A percentile compares a stretch with the other conserved stretches of the same genome.
These are phyloP conservation scores for Phytophthora quininea DNA, from an alignment of 352 stramenopile genomes.

Conservation along the genomic window DNA sequence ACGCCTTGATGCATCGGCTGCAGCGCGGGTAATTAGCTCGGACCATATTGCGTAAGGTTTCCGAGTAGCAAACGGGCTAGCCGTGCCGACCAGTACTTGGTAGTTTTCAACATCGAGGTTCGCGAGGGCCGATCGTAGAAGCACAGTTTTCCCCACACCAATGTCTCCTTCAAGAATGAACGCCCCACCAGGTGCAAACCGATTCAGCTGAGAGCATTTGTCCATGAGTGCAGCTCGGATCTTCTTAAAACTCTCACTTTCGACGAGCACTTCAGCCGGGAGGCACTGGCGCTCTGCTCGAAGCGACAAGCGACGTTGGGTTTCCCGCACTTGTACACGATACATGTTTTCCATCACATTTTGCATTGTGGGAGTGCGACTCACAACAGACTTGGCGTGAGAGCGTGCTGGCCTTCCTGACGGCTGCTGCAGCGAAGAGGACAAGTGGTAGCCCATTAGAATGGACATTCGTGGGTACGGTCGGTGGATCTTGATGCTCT, in stretches of 20 bases:
- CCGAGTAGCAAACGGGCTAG: slow-evolving; percentile 73
- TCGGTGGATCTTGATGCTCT: slow-evolving; percentile 89
- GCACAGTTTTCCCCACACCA: slow-evolving; percentile 80
- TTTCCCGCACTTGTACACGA: slow-evolving; percentile 83
- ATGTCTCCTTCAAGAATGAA: slow-evolving; percentile 87
- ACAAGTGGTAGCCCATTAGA: slow-evolving; percentile 74
- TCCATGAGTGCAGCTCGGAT: slow-evolving; percentile 60
- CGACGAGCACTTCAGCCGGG: slow-evolving; percentile 53
- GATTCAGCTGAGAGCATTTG: slow-evolving; percentile 71
- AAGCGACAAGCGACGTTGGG: slow-evolving; percentile 65
- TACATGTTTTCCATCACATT: slow-evolving; percentile 91
- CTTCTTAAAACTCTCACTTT: slow-evolving; percentile 65
- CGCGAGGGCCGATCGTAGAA: slow-evolving; percentile 69
- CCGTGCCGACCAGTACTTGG: slow-evolving; percentile 71
- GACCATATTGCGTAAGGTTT: slow-evolving; percentile 86
- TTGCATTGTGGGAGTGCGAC: slow-evolving; percentile 51
- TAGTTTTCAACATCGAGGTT: slow-evolving; percentile 53
- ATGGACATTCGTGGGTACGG: slow-evolving; percentile 90
- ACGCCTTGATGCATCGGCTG: slow-evolving; percentile 34
- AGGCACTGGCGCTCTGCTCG: slow-evolving; percentile 56
- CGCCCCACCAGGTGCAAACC: slow-evolving; percentile 64
- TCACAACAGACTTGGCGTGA: slow-evolving; percentile 35
- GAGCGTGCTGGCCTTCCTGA: slow-evolving; percentile 25
- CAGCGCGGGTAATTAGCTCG: slow-evolving; percentile 75
- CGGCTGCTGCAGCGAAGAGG: slow-evolving; percentile 28